A percentile compares a stretch with the other conserved stretches of the same genome.
These are phyloP conservation scores for Chamaecrista fasciculata DNA, from an alignment of 306 rosid species.

Conservation along the genomic window DNA sequence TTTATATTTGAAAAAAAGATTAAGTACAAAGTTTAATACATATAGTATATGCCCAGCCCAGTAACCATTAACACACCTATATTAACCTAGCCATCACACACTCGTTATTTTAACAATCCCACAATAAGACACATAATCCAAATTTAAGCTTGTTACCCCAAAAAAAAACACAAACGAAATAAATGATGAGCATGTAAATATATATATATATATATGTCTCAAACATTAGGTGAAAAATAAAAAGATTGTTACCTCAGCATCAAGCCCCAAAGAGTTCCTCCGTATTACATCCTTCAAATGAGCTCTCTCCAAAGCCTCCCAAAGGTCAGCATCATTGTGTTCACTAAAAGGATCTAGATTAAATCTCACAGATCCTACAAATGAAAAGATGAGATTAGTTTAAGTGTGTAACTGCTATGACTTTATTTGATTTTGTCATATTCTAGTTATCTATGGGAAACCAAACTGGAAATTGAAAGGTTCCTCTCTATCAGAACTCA, in stretches of 20 bases:
- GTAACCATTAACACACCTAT: too few species aligned
- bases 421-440: constrained; percentile 17
- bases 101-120: background rate
- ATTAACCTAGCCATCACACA: too few species aligned
- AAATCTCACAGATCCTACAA: constrained; percentile 77
- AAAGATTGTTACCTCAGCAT: constrained; percentile 95
- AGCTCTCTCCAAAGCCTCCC: constrained; percentile 95
- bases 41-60: too few species aligned
- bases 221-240: too few species aligned
- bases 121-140: too few species aligned
- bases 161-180: too few species aligned
- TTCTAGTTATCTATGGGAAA: constrained; percentile 2
- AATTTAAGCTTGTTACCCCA: too few species aligned
- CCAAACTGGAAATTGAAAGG: constrained; percentile 19
- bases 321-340: constrained; percentile 86
- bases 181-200: too few species aligned
- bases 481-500: constrained; percentile 3
- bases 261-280: constrained; percentile 77
- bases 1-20: too few species aligned
- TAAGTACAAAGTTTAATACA: too few species aligned
- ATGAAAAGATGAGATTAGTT: constrained; percentile 13
- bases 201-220: too few species aligned
- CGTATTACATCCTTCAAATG: constrained; percentile 80
- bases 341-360: constrained; percentile 88
- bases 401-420: background rate